These are phyloP conservation scores for Fusarium camptoceras DNA, from an alignment of 2,329 filamentous ascomycete species.

Conservation along the genomic window DNA sequence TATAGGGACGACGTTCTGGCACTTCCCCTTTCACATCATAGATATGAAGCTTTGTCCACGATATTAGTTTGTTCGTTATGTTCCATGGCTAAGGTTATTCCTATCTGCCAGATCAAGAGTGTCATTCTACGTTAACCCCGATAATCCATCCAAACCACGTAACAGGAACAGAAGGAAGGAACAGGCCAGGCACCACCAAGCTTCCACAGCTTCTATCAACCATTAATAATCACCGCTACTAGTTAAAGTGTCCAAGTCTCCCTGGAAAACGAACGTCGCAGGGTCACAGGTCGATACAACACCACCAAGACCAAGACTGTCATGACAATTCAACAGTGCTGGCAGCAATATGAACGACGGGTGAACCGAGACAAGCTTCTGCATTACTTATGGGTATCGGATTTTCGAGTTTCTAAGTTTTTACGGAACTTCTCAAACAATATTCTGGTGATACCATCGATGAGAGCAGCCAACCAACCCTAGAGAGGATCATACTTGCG, in stretches of 20 bases:
- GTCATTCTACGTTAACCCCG: background rate
- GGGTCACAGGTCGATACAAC: too few relatives aligned
- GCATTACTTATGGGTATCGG: too few relatives aligned
- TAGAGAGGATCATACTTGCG: too few relatives aligned
- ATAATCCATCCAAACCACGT: background rate
- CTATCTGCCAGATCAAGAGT: background rate
- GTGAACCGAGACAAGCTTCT: accelerated
- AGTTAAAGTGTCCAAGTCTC: too few relatives aligned
- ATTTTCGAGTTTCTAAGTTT: too few relatives aligned
- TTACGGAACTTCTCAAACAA: too few relatives aligned
- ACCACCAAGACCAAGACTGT: too few relatives aligned
- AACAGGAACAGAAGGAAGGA: background rate
- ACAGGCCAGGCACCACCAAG: background rate
- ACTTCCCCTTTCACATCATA: background rate
- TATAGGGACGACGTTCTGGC: background rate
- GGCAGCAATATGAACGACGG: too few relatives aligned
- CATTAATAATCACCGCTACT: too few relatives aligned
- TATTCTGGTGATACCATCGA: background rate
- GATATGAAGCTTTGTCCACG: accelerated
- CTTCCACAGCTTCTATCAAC: background rate
- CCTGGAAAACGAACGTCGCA: too few relatives aligned
- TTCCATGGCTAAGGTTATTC: too few relatives aligned
- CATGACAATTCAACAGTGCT: too few relatives aligned
- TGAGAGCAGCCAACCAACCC: background rate
- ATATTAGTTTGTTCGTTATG: accelerated